Evolutionary conservation across 306 rosid species (phyloP).

Genomic region (Ormosia emarginata): DNA sequence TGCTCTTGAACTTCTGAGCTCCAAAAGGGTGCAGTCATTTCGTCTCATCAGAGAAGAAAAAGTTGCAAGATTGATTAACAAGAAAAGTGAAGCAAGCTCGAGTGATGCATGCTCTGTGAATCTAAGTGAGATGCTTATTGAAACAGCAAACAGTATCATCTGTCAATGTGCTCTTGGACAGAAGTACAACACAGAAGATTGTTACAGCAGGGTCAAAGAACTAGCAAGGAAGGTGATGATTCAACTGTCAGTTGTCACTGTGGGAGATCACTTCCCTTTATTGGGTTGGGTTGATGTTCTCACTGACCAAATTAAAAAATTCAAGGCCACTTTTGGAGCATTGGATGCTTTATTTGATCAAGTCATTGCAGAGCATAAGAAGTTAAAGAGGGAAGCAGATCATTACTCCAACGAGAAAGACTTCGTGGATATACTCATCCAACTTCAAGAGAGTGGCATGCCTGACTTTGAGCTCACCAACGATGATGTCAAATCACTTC

Average conservation of each 20-base stretch:
- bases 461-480: background rate
- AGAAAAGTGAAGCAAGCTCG: background rate
- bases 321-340: background rate
- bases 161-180: constrained; percentile 4
- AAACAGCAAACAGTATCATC: background rate
- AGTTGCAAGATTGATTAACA: background rate
- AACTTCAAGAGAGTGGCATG: background rate
- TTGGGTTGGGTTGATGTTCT: constrained; percentile 20
- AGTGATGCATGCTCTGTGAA: background rate
- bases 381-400: background rate
- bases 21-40: constrained; percentile 7
- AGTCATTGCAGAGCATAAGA: background rate
- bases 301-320: background rate
- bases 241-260: background rate
- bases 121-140: background rate
- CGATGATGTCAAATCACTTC: constrained; percentile 15
- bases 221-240: background rate
- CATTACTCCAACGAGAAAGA: background rate
- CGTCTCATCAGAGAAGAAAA: background rate
- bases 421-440: constrained; percentile 18
- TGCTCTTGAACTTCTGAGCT: constrained; percentile 8
- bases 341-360: background rate
- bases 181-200: background rate
- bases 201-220: background rate
- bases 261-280: constrained; percentile 15